A percentile compares a stretch with the other conserved stretches of the same genome.
Conservation (phyloP, 2,329 filamentous ascomycete species). For the Dothiorella sarmentorum region DNA sequence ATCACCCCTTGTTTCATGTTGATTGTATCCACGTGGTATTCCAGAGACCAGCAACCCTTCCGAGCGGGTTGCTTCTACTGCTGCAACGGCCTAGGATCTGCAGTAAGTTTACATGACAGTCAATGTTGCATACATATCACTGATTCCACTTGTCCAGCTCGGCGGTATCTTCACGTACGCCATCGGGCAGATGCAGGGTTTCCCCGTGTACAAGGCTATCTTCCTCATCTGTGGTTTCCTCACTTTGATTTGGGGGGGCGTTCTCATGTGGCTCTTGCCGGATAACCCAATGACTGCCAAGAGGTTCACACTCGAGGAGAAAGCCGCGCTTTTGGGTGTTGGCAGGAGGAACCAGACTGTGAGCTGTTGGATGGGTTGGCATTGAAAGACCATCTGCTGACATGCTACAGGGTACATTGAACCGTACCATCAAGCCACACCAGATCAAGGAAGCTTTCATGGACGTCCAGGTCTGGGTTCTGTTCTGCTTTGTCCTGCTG, state of each 20-base stretch:
- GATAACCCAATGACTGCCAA: conserved; percentile 43
- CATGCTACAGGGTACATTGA: conserved; percentile 40
- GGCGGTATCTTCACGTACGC: conserved; percentile 38
- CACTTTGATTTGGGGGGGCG: conserved; percentile 43
- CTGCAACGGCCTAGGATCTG: conserved; percentile 24
- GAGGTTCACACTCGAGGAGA: conserved; percentile 44
- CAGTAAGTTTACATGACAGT: not conserved
- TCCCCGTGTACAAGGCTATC: conserved; percentile 45
- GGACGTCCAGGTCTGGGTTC: conserved; percentile 46
- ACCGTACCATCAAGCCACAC: conserved; percentile 46
- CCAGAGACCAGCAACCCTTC: conserved; percentile 21
- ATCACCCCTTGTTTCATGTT: conserved; percentile 26
- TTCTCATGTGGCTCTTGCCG: conserved; percentile 42
- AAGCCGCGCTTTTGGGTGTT: conserved; percentile 41
- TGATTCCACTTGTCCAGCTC: conserved; percentile 15
- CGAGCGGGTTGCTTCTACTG: conserved; percentile 27
- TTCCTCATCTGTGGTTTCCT: conserved; percentile 46
- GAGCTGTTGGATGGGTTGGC: not conserved
- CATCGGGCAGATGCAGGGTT: conserved; percentile 41
- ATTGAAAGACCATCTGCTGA: not conserved
- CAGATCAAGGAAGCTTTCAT: conserved; percentile 49
- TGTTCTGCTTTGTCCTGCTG: conserved; percentile 46
- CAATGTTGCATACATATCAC: not conserved
- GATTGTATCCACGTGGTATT: conserved; percentile 23
- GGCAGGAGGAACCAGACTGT: conserved; percentile 37